A percentile compares a stretch with the other conserved stretches of the same genome.
These are phyloP conservation scores for Skeletonema marinoi DNA, from an alignment of 108 stramenopile species.

Conservation along the genomic window DNA sequence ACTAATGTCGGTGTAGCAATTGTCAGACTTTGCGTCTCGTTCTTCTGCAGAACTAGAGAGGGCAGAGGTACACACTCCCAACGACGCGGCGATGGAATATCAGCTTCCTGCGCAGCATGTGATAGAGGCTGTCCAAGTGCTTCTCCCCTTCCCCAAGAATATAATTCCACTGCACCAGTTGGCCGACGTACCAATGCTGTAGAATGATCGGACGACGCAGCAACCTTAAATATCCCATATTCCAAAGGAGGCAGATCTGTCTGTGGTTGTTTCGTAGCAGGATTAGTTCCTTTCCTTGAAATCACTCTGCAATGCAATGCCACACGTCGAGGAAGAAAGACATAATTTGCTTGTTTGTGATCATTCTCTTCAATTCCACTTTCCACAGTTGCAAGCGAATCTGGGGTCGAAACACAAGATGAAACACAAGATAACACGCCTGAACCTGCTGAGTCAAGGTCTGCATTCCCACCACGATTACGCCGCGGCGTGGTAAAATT, in stretches of 20 bases:
- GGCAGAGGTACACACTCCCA: constrained; percentile 19
- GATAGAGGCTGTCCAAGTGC: constrained; percentile 51
- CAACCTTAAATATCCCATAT: constrained; percentile 77
- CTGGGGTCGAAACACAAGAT: constrained; percentile 11
- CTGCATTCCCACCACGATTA: not conserved
- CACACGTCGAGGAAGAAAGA: constrained; percentile 73
- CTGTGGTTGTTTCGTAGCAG: constrained; percentile 18
- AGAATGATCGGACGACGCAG: constrained; percentile 77
- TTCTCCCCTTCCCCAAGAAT: constrained; percentile 83
- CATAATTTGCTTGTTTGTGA: constrained; percentile 19
- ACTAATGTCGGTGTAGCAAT: constrained; percentile 18
- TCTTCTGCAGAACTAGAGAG: not conserved
- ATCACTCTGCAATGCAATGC: constrained; percentile 74
- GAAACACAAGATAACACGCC: constrained; percentile 1
- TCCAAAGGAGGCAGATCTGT: constrained; percentile 32
- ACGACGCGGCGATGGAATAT: not conserved
- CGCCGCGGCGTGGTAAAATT: constrained; percentile 4
- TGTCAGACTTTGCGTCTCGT: not conserved
- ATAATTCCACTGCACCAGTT: constrained; percentile 74
- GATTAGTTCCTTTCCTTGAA: constrained; percentile 14
- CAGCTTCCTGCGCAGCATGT: constrained; percentile 21
- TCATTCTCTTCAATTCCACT: not conserved
- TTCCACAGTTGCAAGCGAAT: constrained; percentile 14
- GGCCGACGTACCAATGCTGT: constrained; percentile 77
- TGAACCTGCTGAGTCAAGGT: constrained; percentile 1